Evolutionary conservation across 2,329 filamentous ascomycete species (phyloP).

Genomic region (Colletotrichum sidae): DNA sequence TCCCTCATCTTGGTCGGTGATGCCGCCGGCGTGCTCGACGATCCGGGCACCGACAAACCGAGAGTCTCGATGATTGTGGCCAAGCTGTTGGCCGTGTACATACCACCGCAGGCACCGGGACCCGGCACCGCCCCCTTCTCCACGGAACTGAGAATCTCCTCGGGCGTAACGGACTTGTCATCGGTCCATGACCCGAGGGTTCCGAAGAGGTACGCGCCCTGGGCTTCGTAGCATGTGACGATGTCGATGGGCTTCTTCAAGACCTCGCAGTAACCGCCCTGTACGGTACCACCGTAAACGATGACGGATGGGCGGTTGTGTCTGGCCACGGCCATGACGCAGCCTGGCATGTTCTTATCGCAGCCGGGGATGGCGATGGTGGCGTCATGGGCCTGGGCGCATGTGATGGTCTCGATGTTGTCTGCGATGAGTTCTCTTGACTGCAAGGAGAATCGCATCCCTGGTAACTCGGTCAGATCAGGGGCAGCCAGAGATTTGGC

Average conservation of each 20-base stretch:
- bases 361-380: constrained; percentile 94
- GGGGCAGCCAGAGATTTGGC: neutral
- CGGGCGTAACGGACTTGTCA: constrained; percentile 80
- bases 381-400: constrained; percentile 91
- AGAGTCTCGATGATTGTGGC: constrained; percentile 91
- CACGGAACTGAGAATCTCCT: constrained; percentile 67
- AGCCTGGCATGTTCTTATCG: constrained; percentile 98
- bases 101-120: constrained; percentile 79
- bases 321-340: constrained; percentile 90
- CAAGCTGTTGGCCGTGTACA: constrained; percentile 97
- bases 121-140: constrained; percentile 78
- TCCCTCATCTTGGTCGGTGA: constrained; percentile 88
- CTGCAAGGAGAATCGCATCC: constrained; percentile 94
- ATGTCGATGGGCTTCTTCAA: constrained; percentile 87
- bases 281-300: constrained; percentile 94
- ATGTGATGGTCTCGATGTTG: constrained; percentile 92
- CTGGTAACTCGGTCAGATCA: constrained; percentile 53
- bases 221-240: constrained; percentile 87
- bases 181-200: constrained; percentile 70
- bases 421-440: constrained; percentile 93
- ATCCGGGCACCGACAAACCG: constrained; percentile 84
- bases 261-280: constrained; percentile 82
- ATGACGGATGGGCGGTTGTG: constrained; percentile 94
- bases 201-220: constrained; percentile 84
- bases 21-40: constrained; percentile 83